Evolutionary conservation across 2,329 filamentous ascomycete species (phyloP).

Genomic region (Fusarium tricinctum): DNA sequence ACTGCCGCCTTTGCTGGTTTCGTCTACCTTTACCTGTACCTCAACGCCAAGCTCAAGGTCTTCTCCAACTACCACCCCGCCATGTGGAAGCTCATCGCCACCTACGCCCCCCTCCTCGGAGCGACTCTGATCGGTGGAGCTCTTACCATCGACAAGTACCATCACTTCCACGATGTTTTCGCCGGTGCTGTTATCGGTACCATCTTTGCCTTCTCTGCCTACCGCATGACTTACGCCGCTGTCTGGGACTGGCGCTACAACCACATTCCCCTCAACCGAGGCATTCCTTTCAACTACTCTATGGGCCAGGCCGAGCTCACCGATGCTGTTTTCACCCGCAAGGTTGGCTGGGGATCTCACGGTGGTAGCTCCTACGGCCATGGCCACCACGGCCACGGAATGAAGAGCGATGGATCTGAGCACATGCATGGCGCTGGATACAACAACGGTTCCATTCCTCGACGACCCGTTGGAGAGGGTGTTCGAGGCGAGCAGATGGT

Average conservation of each 20-base stretch:
- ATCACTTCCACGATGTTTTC: conserved; percentile 82
- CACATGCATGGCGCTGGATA: conserved; percentile 28
- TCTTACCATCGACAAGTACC: conserved; percentile 79
- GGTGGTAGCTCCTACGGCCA: conserved; percentile 25
- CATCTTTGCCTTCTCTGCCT: conserved; percentile 73
- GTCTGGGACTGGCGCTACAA: conserved; percentile 77
- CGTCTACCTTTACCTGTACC: conserved; percentile 78
- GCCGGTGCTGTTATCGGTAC: conserved; percentile 76
- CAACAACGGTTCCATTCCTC: conserved; percentile 36
- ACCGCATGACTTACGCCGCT: conserved; percentile 76
- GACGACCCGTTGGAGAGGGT: conserved; percentile 32
- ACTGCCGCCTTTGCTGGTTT: conserved; percentile 81
- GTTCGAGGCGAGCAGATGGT: conserved; percentile 37
- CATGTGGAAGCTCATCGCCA: conserved; percentile 78
- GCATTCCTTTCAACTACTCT: conserved; percentile 67
- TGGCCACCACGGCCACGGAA: conserved; percentile 21
- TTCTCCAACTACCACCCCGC: conserved; percentile 79
- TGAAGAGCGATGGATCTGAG: conserved; percentile 36
- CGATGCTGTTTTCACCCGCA: conserved; percentile 69
- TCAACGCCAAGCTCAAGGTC: conserved; percentile 84
- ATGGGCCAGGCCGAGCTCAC: conserved; percentile 62
- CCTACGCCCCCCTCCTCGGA: conserved; percentile 76
- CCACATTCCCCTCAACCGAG: conserved; percentile 74
- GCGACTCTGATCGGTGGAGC: conserved; percentile 77
- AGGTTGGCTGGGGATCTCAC: conserved; percentile 69